Percentiles rank a stretch among this genome's conserved stretches.
These are phyloP conservation scores for Tetrastigma voinierianum DNA, from an alignment of 164 flowering plant species.

Conservation along the genomic window DNA sequence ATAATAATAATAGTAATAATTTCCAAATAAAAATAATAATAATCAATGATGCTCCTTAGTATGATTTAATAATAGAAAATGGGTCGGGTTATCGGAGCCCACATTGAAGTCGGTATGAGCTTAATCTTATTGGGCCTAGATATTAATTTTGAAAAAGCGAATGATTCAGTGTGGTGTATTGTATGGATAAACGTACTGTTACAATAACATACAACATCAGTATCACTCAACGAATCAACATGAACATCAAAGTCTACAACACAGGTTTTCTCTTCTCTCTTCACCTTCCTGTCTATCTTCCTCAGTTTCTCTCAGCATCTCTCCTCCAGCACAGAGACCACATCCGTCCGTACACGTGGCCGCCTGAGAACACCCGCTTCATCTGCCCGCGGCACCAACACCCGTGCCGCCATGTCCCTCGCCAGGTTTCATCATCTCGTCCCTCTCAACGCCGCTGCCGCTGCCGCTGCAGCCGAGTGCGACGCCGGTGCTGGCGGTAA, in stretches of 20 bases:
- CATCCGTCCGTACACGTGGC: constrained; percentile 17
- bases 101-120: no score
- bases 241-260: constrained; percentile 58
- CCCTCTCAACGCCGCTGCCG: constrained; percentile 24
- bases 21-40: no score
- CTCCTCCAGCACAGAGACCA: constrained; percentile 1
- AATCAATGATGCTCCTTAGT: no score
- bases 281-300: constrained; percentile 17
- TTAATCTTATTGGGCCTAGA: no score
- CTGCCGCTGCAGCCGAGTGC: constrained; percentile 30
- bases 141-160: no score
- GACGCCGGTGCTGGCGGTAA: constrained; percentile 32
- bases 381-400: constrained; percentile 8
- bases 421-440: constrained; percentile 38
- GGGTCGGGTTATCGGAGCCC: no score
- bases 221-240: constrained; percentile 7
- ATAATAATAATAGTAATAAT: no score
- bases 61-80: no score
- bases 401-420: constrained; percentile 10
- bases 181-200: no score
- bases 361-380: constrained; percentile 15
- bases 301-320: constrained; percentile 18
- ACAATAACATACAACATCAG: background rate
- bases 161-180: no score
- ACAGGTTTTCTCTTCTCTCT: constrained; percentile 40